Percentiles rank a stretch among this genome's conserved stretches.
These are phyloP conservation scores for Boletus rex-veris DNA, from an alignment of 768 basidiomycete genomes.

Conservation along the genomic window DNA sequence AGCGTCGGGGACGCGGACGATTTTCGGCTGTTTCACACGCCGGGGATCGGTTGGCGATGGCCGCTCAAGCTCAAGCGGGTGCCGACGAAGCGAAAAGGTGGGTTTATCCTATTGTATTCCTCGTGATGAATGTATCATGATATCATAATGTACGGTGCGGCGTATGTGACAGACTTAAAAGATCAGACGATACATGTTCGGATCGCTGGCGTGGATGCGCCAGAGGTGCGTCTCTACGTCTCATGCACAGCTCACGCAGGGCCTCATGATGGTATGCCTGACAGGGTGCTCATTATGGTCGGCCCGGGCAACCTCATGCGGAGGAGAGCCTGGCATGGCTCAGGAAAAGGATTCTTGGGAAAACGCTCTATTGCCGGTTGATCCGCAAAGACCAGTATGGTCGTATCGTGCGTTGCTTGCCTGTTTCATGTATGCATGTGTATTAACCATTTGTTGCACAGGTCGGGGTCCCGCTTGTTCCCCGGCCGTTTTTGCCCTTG, in stretches of 20 bases:
- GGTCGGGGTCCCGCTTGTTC: slow-evolving; percentile 62
- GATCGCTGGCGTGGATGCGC: slow-evolving; percentile 89
- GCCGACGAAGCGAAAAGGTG: slow-evolving; percentile 59
- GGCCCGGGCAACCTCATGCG: slow-evolving; percentile 68
- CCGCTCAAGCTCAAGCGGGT: slow-evolving; percentile 67
- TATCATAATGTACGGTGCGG: not conserved
- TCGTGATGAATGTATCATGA: too few relatives aligned
- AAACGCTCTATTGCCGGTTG: slow-evolving; percentile 67
- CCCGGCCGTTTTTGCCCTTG: slow-evolving; percentile 51
- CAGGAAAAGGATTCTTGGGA: slow-evolving; percentile 50
- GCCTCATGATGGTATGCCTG: not conserved
- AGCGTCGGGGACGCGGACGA: slow-evolving; percentile 89
- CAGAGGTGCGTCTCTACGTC: slow-evolving; percentile 58
- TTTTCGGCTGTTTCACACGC: slow-evolving; percentile 82
- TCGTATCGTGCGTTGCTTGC: slow-evolving; percentile 57
- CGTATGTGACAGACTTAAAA: slow-evolving; percentile 54
- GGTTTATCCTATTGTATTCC: not conserved
- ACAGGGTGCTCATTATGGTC: slow-evolving; percentile 82
- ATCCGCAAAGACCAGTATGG: slow-evolving; percentile 78
- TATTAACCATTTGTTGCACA: slow-evolving; percentile 24
- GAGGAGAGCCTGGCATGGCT: slow-evolving; percentile 77
- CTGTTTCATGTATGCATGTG: not conserved
- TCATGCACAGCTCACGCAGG: not conserved
- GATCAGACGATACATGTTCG: slow-evolving; percentile 84
- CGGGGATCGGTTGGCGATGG: slow-evolving; percentile 69